phyloP scores from a whole-genome alignment of 345 rosid species.

The Citrus hindsii region DNA sequence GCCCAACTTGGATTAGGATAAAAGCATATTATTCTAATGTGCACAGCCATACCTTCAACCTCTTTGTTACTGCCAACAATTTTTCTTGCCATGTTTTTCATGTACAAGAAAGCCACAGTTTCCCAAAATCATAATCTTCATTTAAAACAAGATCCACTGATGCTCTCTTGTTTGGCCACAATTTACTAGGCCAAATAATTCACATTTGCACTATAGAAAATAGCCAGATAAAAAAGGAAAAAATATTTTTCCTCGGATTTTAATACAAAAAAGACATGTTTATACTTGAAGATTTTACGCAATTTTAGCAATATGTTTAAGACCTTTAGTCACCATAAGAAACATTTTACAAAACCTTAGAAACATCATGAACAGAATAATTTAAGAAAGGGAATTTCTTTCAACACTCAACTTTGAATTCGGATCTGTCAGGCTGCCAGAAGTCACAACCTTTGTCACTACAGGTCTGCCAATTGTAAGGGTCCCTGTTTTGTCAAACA shows the following conservation, averaged over 20 bases:
- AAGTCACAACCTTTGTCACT: conserved; percentile 66
- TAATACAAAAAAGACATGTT: background rate
- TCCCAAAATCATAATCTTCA: background rate
- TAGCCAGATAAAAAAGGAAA: background rate
- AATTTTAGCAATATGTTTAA: background rate
- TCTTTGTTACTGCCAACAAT: too few species aligned
- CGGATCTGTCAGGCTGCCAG: conserved; percentile 22
- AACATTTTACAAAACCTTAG: background rate
- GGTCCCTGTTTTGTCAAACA: conserved; percentile 96
- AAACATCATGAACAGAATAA: background rate
- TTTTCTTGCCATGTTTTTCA: too few species aligned
- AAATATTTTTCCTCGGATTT: background rate
- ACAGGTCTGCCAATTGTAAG: conserved; percentile 88
- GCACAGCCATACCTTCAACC: too few species aligned
- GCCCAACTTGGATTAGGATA: too few species aligned
- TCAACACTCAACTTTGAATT: conserved; percentile 52
- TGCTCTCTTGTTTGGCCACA: background rate
- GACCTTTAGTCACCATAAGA: background rate
- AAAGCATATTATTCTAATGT: too few species aligned
- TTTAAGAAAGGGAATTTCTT: conserved; percentile 1
- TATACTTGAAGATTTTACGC: background rate
- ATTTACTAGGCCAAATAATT: background rate
- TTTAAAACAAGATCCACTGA: background rate
- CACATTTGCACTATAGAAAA: background rate
- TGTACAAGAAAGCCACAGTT: too few species aligned